Evolutionary conservation across 73 alveolate species (phyloP), one percentile per base, ranked within the genome.

Genomic region (Effrenium voratum): DNA sequence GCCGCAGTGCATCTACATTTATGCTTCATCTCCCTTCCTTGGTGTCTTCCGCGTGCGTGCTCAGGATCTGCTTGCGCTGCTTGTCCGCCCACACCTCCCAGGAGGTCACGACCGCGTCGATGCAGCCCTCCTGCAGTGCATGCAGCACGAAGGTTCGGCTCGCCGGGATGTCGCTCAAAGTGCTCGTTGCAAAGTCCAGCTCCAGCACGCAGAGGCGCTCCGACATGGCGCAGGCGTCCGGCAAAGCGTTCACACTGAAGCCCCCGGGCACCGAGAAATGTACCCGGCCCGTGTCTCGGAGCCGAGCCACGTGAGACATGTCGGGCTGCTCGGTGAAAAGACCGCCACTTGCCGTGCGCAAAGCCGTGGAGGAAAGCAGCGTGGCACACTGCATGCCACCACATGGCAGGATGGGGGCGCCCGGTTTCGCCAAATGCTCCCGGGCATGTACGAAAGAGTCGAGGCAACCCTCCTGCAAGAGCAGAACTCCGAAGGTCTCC

Each of bases 21-120:
- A n/a, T n/a, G n/a, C n/a, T n/a, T 52, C 63, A 12, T 52, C 38
- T 63, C 41, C 40, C 24, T 46, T 38, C 94, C 94, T 86, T 87
- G 52, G 72, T 87, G 46, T 63, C 80, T 34, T 87, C 95, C 1
- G 95, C 95, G 12, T 59, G 84, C 6, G 95, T 87, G 47, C 66
- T 87, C 47, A 87, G 44, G 66, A 16, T 28, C 5, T 41, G 70
- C 13, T 66, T 63, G 85, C 46, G 59, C n/a, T 87, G 85, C 95
- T 81, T 81, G 84, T 87, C 95, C 4, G 94, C 55, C 95, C 95
- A 87, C 24, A 36, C 84, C 50, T 87, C 95, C 95, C 95, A 87
- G 1, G 95, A 87, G 19, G 84, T 59, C 47, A 87, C 95, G 66
- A 87, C 43, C 94, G 90, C 90, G 45, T 79, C 90, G 34, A 79